Base-by-base conservation (phyloP, 257 asterid genomes). In the Ballota nigra region DNA sequence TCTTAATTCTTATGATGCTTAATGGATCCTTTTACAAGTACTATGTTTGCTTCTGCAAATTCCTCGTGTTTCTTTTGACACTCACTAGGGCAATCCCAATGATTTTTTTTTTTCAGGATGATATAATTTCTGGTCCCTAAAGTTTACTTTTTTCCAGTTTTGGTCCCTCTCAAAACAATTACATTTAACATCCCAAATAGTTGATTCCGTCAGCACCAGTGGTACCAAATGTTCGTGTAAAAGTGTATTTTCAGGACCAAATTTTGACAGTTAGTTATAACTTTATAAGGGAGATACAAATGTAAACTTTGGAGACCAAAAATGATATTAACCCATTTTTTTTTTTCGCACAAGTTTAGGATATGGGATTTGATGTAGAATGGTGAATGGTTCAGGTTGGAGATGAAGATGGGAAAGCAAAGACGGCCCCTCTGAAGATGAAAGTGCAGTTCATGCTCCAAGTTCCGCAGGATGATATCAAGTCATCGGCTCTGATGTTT, bases 401-500 rank as follows among this genome's bases (percentile, higher is more conserved):
- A 68, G 89, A 91, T 60, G 97, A 91, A 81, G 83, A 23, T 5
- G 98, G 97, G 10, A 88, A 77, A 80, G 90, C 97, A 0, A 91
- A 87, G 85, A 71, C 88, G 7, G 89, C 96, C n/a, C 98, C 98
- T 2, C 69, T 88, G 95, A 91, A 94, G 91, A 86, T 85, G 95
- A 94, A 89, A 78, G 87, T 89, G 74, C 99, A 94, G 80, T 82
- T 91, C 62, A 89, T 94, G 99, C 86, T 91, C 69, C 98, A 94
- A 84, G 96, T 94, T 64, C 99, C 97, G 28, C 99, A 88, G 82
- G 97, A 86, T 61, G 89, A 94, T 64, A 60, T 94, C 11, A 81
- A 80, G 69, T 79, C 95, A 8, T 86, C 97, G 10, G 85, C 86
- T 29, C 55, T 94, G 72, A 88, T 91, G 97, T 94, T 94, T 78